Evolutionary conservation across 345 rosid genomes (phyloP).

Genomic region (Hypericum androsaemum): DNA sequence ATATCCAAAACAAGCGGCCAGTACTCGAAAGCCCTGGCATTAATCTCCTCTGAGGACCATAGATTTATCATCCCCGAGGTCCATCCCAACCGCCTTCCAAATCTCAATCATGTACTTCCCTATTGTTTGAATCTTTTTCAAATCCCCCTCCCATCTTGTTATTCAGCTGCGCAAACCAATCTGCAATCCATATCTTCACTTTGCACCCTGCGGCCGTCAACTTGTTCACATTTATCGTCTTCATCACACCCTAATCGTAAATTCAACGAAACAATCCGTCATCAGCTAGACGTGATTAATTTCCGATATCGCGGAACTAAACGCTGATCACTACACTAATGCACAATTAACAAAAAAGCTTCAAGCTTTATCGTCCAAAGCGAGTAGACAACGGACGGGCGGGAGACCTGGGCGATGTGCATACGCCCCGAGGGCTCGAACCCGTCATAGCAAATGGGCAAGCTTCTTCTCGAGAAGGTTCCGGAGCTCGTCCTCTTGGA

Average conservation of each 20-base stretch:
- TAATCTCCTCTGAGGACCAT: slow-evolving; percentile 91
- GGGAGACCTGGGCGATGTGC: slow-evolving; percentile 89
- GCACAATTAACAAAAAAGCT: slow-evolving; percentile 8
- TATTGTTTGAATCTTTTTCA: slow-evolving; percentile 63
- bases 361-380: background rate
- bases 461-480: slow-evolving; percentile 64
- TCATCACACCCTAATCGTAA: slow-evolving; percentile 86
- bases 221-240: slow-evolving; percentile 70
- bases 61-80: slow-evolving; percentile 31
- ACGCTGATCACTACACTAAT: too few relatives aligned
- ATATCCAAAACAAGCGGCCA: slow-evolving; percentile 98
- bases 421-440: slow-evolving; percentile 93
- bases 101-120: slow-evolving; percentile 71
- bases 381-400: background rate
- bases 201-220: slow-evolving; percentile 78
- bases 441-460: slow-evolving; percentile 83
- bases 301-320: too few relatives aligned
- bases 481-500: slow-evolving; percentile 69
- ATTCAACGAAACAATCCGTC: too few relatives aligned
- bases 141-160: slow-evolving; percentile 86
- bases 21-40: slow-evolving; percentile 52
- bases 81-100: slow-evolving; percentile 83
- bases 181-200: slow-evolving; percentile 90
- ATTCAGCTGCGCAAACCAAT: slow-evolving; percentile 94
- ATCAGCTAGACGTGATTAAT: too few relatives aligned